Conservation (phyloP, 2,329 filamentous ascomycete genomes). For the Trichoderma cornu-damae region DNA sequence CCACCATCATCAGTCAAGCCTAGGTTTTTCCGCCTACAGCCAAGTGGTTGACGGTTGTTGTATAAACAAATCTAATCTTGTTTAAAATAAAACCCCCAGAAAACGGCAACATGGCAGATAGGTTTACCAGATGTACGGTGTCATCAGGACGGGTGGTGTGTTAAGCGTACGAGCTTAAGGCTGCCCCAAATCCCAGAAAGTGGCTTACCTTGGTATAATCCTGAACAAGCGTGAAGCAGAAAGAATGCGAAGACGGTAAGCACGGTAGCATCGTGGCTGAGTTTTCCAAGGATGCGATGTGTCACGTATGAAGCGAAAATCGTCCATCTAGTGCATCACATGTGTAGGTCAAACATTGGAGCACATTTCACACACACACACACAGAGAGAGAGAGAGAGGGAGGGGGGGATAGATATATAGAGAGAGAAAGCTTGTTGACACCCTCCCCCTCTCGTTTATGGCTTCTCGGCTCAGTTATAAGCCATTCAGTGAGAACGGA, state of each 20-base stretch:
- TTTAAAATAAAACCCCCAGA: slow-evolving; percentile 19
- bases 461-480: not conserved
- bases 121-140: slow-evolving; percentile 41
- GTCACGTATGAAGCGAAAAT: not conserved
- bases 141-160: slow-evolving; percentile 31
- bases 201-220: slow-evolving; percentile 1
- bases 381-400: not conserved
- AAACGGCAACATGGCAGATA: slow-evolving; percentile 31
- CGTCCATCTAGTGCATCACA: not conserved
- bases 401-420: too few relatives aligned
- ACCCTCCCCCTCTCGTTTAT: not conserved
- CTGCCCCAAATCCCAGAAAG: not conserved
- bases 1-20: slow-evolving; percentile 18
- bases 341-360: not conserved
- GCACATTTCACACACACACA: not conserved
- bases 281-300: not conserved
- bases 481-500: slow-evolving; percentile 1
- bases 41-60: slow-evolving; percentile 27
- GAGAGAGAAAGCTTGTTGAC: not conserved
- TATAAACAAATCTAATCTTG: not conserved
- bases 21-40: slow-evolving; percentile 26
- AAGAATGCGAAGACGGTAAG: not conserved
- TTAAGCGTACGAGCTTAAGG: not conserved
- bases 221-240: too few relatives aligned
- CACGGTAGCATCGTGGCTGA: not conserved